phyloP scores from a whole-genome alignment of 108 stramenopile species.

The Epithemia pelagica region DNA sequence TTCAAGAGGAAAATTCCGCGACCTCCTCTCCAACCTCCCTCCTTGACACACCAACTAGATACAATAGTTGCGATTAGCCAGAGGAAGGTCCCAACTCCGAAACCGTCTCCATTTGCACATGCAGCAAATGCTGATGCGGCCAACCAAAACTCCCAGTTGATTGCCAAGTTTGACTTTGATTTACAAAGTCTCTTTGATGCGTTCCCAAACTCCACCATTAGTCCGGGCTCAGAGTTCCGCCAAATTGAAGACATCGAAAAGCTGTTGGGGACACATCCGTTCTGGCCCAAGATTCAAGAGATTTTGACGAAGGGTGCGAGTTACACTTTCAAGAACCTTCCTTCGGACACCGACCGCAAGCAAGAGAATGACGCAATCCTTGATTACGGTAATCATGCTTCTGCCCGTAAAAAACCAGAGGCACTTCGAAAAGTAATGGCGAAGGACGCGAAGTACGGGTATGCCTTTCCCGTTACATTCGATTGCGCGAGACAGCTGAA shows the following conservation, averaged over 20 bases:
- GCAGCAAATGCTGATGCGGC: not conserved
- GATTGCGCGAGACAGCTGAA: too few species aligned
- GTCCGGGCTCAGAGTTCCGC: not conserved
- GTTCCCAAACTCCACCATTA: not conserved
- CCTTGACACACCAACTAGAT: not conserved
- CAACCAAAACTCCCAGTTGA: not conserved
- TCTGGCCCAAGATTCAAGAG: not conserved
- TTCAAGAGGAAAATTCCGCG: not conserved
- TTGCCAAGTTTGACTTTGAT: not conserved
- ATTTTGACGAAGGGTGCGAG: not conserved
- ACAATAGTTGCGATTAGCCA: not conserved
- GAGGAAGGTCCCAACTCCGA: not conserved
- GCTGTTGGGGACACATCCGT: not conserved
- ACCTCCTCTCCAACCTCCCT: not conserved
- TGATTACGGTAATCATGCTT: too few species aligned
- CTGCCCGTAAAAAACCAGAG: too few species aligned
- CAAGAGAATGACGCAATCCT: too few species aligned
- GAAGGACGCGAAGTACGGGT: too few species aligned
- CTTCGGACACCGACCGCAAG: too few species aligned
- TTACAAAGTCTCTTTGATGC: not conserved
- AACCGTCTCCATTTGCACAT: not conserved
- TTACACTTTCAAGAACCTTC: not conserved
- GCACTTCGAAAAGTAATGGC: too few species aligned
- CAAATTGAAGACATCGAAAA: not conserved
- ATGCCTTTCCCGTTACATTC: too few species aligned